Evolutionary conservation across 2,329 filamentous ascomycete species (phyloP), one percentile per base, ranked within the genome.

Genomic region (Alternaria ethzedia): DNA sequence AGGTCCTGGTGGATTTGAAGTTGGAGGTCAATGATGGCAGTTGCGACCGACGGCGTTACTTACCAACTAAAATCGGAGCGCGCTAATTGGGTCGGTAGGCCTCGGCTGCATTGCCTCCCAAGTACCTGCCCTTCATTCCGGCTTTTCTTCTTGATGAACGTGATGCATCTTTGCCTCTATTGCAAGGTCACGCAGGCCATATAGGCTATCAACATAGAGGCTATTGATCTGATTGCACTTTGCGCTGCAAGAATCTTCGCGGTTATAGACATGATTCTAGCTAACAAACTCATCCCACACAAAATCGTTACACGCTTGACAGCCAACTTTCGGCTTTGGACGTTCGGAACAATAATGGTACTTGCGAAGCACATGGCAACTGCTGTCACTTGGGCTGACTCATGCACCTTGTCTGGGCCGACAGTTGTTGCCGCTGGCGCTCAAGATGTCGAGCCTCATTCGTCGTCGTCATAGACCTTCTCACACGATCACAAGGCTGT

Each of bases 11-110:
- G 69, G 66, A 67, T 74, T 69, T 66, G 59, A 66, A 61, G 66
- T 61, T 63, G 67, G 55, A 69, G 63, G 65, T 74, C 69, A 65
- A 73, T 67, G 70, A 74, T 70, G 67, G 67, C 63, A 63, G 65
- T 65, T 66, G 62, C 64, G 57, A 59, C 61, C 45, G 51, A 49
- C 61, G 54, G 47, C 64, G 44, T 63, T 59, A 57, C 50, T 71
- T 62, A 71, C 70, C 65, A 70, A 69, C 63, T 63, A 63, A 57
- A 64, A 68, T 66, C 47, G 56, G 49, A 46, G 23, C 51, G 49
- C 64, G 56, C 67, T 74, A 63, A 76, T 77, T 77, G 72, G 74
- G 59, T 61, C 59, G 69, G 64, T 58, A 68, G 64, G 70, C 72
- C 75, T 75, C 73, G 75, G 74, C 66, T 68, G 69, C 69, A 67